Conservation (phyloP, 208 protist species). For the Lotmaria passim region DNA sequence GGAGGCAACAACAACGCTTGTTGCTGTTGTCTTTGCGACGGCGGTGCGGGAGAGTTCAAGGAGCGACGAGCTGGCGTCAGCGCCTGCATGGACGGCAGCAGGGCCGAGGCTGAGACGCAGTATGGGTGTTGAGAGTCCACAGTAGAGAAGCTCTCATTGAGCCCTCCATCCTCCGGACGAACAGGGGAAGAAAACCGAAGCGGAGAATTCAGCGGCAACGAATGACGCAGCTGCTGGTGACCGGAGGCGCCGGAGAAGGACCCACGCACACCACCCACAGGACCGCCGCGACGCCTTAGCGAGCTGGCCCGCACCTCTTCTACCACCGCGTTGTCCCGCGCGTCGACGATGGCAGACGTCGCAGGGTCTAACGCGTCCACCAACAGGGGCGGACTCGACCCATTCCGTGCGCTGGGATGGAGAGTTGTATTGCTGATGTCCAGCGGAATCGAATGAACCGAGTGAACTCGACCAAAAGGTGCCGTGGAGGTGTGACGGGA, state of each 20-base stretch:
- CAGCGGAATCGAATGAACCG: slow-evolving; percentile 22
- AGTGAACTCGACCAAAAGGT: too few relatives aligned
- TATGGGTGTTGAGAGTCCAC: slow-evolving; percentile 34
- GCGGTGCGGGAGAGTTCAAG: too few relatives aligned
- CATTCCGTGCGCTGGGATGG: neutral
- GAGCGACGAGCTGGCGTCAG: neutral
- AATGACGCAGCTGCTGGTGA: neutral
- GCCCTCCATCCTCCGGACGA: neutral
- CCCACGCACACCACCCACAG: slow-evolving; percentile 2
- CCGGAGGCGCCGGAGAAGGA: neutral
- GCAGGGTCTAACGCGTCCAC: neutral
- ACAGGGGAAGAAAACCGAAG: slow-evolving; percentile 7
- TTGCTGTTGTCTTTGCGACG: too few relatives aligned
- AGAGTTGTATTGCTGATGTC: slow-evolving; percentile 11
- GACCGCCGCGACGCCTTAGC: neutral
- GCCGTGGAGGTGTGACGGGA: too few relatives aligned
- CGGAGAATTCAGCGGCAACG: neutral
- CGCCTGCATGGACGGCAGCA: slow-evolving; percentile 23
- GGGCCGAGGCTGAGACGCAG: slow-evolving; percentile 20
- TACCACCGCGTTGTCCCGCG: slow-evolving; percentile 10
- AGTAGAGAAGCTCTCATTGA: slow-evolving; percentile 22
- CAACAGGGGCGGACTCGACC: neutral
- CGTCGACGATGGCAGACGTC: slow-evolving; percentile 17
- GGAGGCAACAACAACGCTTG: neutral
- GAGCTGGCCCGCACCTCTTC: slow-evolving; percentile 3